Evolutionary conservation across 2,329 filamentous ascomycete species (phyloP), one percentile per base, ranked within the genome.

Genomic region (Scedosporium apiospermum): DNA sequence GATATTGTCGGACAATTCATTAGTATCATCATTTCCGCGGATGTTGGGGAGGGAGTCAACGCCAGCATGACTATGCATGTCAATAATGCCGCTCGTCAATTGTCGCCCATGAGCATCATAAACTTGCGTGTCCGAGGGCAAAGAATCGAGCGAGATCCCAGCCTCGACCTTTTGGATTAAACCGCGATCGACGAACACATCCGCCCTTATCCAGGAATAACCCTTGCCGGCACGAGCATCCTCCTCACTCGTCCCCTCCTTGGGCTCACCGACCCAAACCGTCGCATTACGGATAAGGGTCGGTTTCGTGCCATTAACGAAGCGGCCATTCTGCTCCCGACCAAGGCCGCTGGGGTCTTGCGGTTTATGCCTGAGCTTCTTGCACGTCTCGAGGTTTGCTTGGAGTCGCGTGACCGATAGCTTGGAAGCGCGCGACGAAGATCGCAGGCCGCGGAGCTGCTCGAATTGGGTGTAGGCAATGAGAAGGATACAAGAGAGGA

Each of bases 11-110:
- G 82, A 84, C 67, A 86, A 73, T 71, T 90, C 88, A 67, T 90
- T 90, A 61, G 74, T 78, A 66, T 90, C 88, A 0, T 78, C 74
- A 64, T 78, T 82, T 18, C 83, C 85, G 1, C 67, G 63, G 1
- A 88, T 76, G 2, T 69, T 70, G 0, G 87, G 86, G n/a, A 88
- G 72, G 16, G 80, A 77, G 34, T 80, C 76, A 0, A 88, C 81
- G 6, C 86, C 85, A 1, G 85, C 80, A 69, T 90, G 88, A 41
- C 81, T 85, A 72, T 90, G 87, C 84, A 89, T 89, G 68, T 90
- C 88, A 58, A 90, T 83, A 67, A 90, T 85, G 16, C 87, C 88
- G 6, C 80, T 78, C 0, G 88, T 90, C 21, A 90, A 74, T 63
- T 80, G 83, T 3, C 84, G 80, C 1, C 87, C 86, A 27, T 78